Evolutionary conservation across 345 rosid genomes (phyloP).

Genomic region (Bretschneidera sinensis): DNA sequence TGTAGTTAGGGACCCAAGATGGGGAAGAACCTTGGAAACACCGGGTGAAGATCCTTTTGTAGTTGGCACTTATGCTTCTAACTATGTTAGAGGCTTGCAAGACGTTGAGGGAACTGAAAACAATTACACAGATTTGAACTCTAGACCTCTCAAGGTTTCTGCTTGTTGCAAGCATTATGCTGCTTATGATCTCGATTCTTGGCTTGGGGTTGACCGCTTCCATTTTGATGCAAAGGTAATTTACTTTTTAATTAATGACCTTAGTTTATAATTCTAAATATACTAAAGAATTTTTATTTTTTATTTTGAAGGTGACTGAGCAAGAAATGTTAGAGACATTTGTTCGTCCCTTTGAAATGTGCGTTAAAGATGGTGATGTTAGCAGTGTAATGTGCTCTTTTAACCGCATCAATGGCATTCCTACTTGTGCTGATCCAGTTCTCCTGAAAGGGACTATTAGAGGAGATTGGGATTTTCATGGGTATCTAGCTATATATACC

Average conservation of each 20-base stretch:
- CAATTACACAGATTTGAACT: conserved; percentile 11
- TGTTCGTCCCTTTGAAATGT: conserved; percentile 42
- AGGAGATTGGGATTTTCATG: conserved; percentile 51
- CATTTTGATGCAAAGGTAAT: conserved; percentile 39
- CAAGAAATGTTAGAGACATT: conserved; percentile 54
- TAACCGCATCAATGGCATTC: conserved; percentile 48
- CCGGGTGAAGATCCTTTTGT: conserved; percentile 55
- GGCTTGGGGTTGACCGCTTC: conserved; percentile 39
- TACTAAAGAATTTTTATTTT: not conserved
- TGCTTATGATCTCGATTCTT: conserved; percentile 50
- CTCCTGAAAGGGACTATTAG: conserved; percentile 35
- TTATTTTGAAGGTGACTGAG: conserved; percentile 29
- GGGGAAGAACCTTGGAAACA: conserved; percentile 49
- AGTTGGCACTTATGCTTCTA: conserved; percentile 33
- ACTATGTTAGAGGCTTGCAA: conserved; percentile 47
- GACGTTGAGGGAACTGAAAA: conserved; percentile 32
- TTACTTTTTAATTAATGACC: not conserved
- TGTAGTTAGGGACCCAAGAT: conserved; percentile 46
- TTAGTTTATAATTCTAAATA: not conserved
- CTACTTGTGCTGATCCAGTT: conserved; percentile 45
- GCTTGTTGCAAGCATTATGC: conserved; percentile 54
- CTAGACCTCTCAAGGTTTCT: conserved; percentile 39
- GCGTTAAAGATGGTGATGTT: too few species aligned
- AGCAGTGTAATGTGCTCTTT: conserved; percentile 51
- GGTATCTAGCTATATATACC: conserved; percentile 17